phyloP scores from a whole-genome alignment of 2,329 filamentous ascomycete species.

The Didymella pinodella region DNA sequence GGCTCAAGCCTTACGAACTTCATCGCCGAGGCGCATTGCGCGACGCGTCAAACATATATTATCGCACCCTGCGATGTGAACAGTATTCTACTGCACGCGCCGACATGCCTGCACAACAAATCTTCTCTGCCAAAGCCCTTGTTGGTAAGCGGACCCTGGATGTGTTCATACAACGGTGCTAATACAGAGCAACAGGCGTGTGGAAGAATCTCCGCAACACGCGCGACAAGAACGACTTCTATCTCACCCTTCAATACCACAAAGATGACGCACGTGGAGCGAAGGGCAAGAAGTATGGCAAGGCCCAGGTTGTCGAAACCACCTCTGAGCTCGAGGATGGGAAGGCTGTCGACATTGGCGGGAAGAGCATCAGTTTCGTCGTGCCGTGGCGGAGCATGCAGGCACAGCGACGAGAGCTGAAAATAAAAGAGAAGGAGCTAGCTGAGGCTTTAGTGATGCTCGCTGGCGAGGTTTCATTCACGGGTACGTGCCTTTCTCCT shows the following conservation, averaged over 20 bases:
- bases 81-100: slow-evolving; percentile 3
- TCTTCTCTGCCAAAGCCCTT: slow-evolving; percentile 45
- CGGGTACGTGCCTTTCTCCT: slow-evolving; percentile 28
- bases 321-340: slow-evolving; percentile 32
- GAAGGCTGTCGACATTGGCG: slow-evolving; percentile 29
- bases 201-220: slow-evolving; percentile 45
- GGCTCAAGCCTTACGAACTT: slow-evolving; percentile 16
- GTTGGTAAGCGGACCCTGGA: slow-evolving; percentile 23
- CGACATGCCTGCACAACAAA: slow-evolving; percentile 39
- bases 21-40: slow-evolving; percentile 1
- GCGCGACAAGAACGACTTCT: slow-evolving; percentile 43
- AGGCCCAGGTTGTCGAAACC: slow-evolving; percentile 25
- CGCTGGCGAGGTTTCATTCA: slow-evolving; percentile 46
- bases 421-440: slow-evolving; percentile 45
- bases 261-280: slow-evolving; percentile 35
- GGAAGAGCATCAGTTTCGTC: slow-evolving; percentile 47
- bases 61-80: slow-evolving; percentile 15
- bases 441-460: slow-evolving; percentile 46
- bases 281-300: slow-evolving; percentile 31
- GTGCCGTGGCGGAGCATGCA: slow-evolving; percentile 50
- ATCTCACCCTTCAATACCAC: slow-evolving; percentile 47
- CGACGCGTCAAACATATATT: slow-evolving; percentile 2
- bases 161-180: not conserved
- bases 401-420: slow-evolving; percentile 42
- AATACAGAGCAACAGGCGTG: slow-evolving; percentile 26